phyloP scores from a whole-genome alignment of 2,329 filamentous ascomycete species.

The Colletotrichum eleusines region DNA sequence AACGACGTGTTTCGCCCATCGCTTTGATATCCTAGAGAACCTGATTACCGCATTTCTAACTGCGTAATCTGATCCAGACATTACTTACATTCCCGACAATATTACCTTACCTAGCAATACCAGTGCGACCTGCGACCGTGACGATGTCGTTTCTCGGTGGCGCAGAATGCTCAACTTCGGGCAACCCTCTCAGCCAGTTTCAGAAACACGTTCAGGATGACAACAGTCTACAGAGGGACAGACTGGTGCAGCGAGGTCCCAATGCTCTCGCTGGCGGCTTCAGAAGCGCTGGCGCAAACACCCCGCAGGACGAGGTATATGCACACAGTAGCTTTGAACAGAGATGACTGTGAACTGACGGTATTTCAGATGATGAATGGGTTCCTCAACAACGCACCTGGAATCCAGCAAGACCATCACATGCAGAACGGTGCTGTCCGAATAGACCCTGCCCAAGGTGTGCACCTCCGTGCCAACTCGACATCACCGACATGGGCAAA shows the following conservation, averaged over 20 bases:
- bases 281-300: slow-evolving; percentile 76
- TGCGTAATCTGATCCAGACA: background rate
- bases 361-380: slow-evolving; percentile 85
- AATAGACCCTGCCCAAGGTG: slow-evolving; percentile 62
- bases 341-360: background rate
- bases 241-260: slow-evolving; percentile 81
- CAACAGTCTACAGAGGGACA: slow-evolving; percentile 92
- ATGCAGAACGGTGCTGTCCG: slow-evolving; percentile 63
- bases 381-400: slow-evolving; percentile 85
- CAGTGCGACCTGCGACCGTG: slow-evolving; percentile 29
- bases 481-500: slow-evolving; percentile 67
- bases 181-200: slow-evolving; percentile 96
- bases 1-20: background rate
- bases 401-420: slow-evolving; percentile 66
- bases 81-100: no score
- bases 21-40: background rate
- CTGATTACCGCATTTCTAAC: no score
- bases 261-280: slow-evolving; percentile 81
- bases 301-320: slow-evolving; percentile 78
- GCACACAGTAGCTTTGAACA: background rate
- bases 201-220: slow-evolving; percentile 98
- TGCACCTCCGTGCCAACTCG: slow-evolving; percentile 65
- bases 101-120: background rate
- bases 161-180: slow-evolving; percentile 95
- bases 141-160: slow-evolving; percentile 96